These are phyloP conservation scores for Phytopythium oedochilum DNA, from an alignment of 352 stramenopile genomes.

Conservation along the genomic window DNA sequence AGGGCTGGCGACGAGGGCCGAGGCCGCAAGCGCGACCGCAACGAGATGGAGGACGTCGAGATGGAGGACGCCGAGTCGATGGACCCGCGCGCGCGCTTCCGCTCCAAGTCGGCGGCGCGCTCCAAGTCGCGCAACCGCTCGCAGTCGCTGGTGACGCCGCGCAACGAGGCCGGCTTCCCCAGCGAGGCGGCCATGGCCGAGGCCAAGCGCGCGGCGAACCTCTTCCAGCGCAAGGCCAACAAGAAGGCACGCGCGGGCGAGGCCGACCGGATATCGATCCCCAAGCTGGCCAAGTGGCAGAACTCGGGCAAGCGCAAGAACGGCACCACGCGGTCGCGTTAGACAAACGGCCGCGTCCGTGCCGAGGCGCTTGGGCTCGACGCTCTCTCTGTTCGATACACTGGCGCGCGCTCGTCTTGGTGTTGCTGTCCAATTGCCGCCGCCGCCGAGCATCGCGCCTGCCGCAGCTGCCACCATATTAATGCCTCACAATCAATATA, in stretches of 20 bases:
- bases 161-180: slow-evolving; percentile 66
- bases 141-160: slow-evolving; percentile 68
- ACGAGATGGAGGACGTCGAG: slow-evolving; percentile 84
- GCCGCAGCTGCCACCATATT: slow-evolving; percentile 8
- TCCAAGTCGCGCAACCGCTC: slow-evolving; percentile 84
- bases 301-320: slow-evolving; percentile 86
- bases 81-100: slow-evolving; percentile 57
- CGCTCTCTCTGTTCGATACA: slow-evolving; percentile 1
- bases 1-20: slow-evolving; percentile 63
- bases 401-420: neutral
- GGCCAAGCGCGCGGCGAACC: slow-evolving; percentile 38
- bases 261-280: slow-evolving; percentile 67
- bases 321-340: slow-evolving; percentile 75
- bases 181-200: slow-evolving; percentile 36
- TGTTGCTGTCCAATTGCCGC: neutral
- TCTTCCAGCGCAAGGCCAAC: slow-evolving; percentile 75
- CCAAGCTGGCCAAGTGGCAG: slow-evolving; percentile 88
- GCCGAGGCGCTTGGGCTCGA: no score
- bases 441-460: neutral
- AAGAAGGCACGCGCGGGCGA: slow-evolving; percentile 81
- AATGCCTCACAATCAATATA: slow-evolving; percentile 5
- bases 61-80: slow-evolving; percentile 85
- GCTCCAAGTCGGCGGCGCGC: slow-evolving; percentile 62
- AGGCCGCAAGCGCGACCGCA: slow-evolving; percentile 81
- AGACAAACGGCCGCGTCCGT: no score